Percentiles rank a stretch among this genome's conserved stretches.
Conservation (phyloP, 2,329 filamentous ascomycete species). For the Chaetomiaceae sp. region DNA sequence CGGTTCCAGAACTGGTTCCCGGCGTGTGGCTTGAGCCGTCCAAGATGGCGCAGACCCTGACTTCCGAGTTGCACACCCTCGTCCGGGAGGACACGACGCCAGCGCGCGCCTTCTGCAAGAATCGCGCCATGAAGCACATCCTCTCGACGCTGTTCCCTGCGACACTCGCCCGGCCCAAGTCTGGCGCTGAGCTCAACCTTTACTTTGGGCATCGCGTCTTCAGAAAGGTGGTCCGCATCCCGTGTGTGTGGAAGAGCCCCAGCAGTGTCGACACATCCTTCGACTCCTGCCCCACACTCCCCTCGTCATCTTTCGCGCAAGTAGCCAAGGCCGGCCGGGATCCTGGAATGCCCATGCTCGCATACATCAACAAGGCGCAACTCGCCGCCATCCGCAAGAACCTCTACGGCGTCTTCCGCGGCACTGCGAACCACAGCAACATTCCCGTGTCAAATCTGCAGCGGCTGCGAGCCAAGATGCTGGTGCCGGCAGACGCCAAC, state of each 20-base stretch:
- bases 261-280: constrained; percentile 28
- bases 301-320: constrained; percentile 18
- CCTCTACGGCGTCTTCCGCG: constrained; percentile 42
- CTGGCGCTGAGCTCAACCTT: constrained; percentile 41
- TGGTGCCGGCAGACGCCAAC: constrained; percentile 44
- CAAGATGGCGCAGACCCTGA: constrained; percentile 38
- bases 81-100: constrained; percentile 32
- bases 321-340: constrained; percentile 24
- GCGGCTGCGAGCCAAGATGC: constrained; percentile 40
- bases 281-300: constrained; percentile 24
- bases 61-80: constrained; percentile 38
- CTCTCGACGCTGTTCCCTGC: constrained; percentile 41
- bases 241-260: constrained; percentile 44
- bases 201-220: constrained; percentile 46
- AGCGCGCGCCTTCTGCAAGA: constrained; percentile 32
- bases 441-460: constrained; percentile 45
- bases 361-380: constrained; percentile 46
- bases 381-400: constrained; percentile 42
- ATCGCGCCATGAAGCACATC: constrained; percentile 40
- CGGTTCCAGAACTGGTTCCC: constrained; percentile 32
- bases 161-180: constrained; percentile 30
- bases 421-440: constrained; percentile 40
- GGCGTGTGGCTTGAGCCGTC: constrained; percentile 33
- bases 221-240: constrained; percentile 41
- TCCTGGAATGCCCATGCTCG: constrained; percentile 34